Evolutionary conservation across 2,329 filamentous ascomycete genomes (phyloP).

Genomic region (Paecilomyces sp.): DNA sequence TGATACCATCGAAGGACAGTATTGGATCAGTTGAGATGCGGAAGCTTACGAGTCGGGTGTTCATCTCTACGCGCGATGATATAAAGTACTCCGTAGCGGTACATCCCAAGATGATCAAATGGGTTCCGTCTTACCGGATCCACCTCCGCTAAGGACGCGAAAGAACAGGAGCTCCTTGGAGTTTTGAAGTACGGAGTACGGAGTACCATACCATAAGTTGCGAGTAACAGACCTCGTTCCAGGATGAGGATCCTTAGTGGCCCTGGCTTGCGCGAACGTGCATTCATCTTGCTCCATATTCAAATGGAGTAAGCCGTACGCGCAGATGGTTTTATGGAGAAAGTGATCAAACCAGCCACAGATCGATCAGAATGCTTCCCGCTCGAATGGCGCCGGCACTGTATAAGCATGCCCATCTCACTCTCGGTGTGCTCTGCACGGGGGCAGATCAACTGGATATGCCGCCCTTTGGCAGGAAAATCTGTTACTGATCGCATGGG

Average conservation of each 20-base stretch:
- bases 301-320: not conserved
- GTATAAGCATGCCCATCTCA: not conserved
- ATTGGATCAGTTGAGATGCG: not conserved
- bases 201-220: too few relatives aligned
- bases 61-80: not conserved
- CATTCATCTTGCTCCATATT: not conserved
- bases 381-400: not conserved
- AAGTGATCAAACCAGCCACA: not conserved
- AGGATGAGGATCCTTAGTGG: not conserved
- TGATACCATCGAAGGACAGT: not conserved
- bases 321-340: not conserved
- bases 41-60: not conserved
- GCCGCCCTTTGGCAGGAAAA: not conserved
- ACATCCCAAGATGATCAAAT: not conserved
- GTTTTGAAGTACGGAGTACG: not conserved
- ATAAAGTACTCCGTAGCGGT: not conserved
- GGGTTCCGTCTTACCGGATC: not conserved
- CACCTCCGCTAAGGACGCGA: not conserved
- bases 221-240: not conserved
- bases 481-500: not conserved
- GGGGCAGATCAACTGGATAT: not conserved
- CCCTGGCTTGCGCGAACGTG: not conserved
- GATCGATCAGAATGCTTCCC: not conserved
- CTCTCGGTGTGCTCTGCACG: not conserved
- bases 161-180: not conserved